Base-by-base conservation (phyloP, 106 monocot species). In the Alisma plantagoaquatica region DNA sequence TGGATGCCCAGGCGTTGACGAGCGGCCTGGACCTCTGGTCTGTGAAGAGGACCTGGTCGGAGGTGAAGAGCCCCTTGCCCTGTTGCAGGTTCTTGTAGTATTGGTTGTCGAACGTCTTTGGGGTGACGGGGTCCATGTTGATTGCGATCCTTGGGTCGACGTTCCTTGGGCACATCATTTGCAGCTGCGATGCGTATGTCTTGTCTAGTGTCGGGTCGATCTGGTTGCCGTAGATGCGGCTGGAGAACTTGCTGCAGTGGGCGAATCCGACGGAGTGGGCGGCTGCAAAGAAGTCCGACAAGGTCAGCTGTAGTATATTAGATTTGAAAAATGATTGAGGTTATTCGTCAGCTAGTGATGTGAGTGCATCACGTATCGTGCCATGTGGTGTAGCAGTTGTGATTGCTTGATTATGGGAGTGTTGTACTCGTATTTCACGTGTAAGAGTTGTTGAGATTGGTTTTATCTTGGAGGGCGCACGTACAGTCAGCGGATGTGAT, bases 231-330 rank as follows among this genome's bases (percentile, higher is more conserved):
- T 74, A 72, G 50, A 93, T 66, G 31, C 92, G 73, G 46, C 60
- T 53, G 5, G 62, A 11, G 53, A 91, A 91, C 29, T 50, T 50
- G 44, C 22, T 29, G 64, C 90, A 91, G 55, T 91, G 90, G 0
- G 80, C 64, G 67, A 93, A 78, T 3, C 90, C 90, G 22, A 84
- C 16, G 1, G 84, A 72, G 66, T 91, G 90, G 0, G 77, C 79
- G n/a, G 65, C 90, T 91, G 80, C 54, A 60, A 0, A n/a, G n/a
- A n/a, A n/a, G n/a, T n/a, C n/a, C n/a, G n/a, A n/a, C n/a, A n/a
- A n/a, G n/a, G n/a, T n/a, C n/a, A n/a, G n/a, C n/a, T n/a, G n/a
- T n/a, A n/a, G n/a, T n/a, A n/a, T n/a, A n/a, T n/a, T n/a, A n/a
- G n/a, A n/a, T n/a, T n/a, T n/a, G n/a, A n/a, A n/a, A n/a, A n/a